Evolutionary conservation across 345 rosid species (phyloP), one percentile per base, ranked within the genome.

Genomic region (Crucihimalaya himalaica): DNA sequence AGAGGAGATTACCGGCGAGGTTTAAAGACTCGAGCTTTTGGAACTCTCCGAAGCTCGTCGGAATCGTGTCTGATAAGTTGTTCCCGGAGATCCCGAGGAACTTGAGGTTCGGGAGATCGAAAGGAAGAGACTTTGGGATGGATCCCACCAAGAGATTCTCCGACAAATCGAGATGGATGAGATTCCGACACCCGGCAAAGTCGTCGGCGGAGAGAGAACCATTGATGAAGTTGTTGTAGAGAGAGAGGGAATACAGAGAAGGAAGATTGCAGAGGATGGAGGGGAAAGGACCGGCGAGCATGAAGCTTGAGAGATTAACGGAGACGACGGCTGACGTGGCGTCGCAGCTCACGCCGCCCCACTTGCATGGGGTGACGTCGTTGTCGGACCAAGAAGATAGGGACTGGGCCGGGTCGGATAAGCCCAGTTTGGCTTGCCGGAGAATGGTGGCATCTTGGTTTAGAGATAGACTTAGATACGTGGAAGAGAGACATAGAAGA

Each of bases 401-500:
- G 12, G 83, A 43, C 29, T 60, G 46, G 66, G 70, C 28, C 2
- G 88, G 96, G 82, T 89, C 95, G 55, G 84, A 82, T 68, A 95
- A 83, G 42, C 83, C 80, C 59, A 72, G 70, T 61, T 83, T 88
- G 29, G 84, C 90, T 64, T 78, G 84, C 63, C 81, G 91, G 63
- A 95, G 93, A 60, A 75, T 87, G 66, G 84, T 86, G 31, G 97
- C 97, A 50, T 91, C 97, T 59, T 88, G 84, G 87, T 80, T 89
- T 0, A 86, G 87, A 3, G 88, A 81, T 54, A 40, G 65, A 28
- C 76, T 25, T 14, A 6, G 19, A 8, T 40, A 40, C 72, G 47
- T 55, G 39, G 54, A 19, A 58, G 80, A 69, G 35, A 56, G 74
- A 80, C 65, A 20, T 68, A 28, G 70, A 19, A 79, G 31, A 18